Evolutionary conservation across 345 rosid genomes (phyloP).

Genomic region (Firmiana major): DNA sequence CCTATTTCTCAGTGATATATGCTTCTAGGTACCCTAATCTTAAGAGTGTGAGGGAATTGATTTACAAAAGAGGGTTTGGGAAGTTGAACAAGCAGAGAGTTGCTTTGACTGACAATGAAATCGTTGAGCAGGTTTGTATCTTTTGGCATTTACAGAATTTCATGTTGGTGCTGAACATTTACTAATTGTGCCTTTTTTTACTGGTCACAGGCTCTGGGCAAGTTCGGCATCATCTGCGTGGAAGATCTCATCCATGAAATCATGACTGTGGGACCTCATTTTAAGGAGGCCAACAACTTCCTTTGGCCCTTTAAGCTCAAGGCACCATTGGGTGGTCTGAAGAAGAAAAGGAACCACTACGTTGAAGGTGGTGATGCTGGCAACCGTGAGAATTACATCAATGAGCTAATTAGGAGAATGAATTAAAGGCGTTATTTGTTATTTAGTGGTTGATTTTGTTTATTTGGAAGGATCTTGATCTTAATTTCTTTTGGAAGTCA

Average conservation of each 20-base stretch:
- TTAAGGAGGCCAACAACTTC: slow-evolving; percentile 87
- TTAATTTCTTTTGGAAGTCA: neutral
- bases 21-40: slow-evolving; percentile 69
- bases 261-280: slow-evolving; percentile 83
- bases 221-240: slow-evolving; percentile 29
- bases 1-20: neutral
- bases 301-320: slow-evolving; percentile 92
- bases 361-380: slow-evolving; percentile 97
- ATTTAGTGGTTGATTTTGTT: neutral
- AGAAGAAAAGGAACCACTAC: slow-evolving; percentile 92
- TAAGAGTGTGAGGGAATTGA: slow-evolving; percentile 83
- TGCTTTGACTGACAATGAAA: slow-evolving; percentile 71
- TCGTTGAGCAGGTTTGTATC: slow-evolving; percentile 67
- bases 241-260: slow-evolving; percentile 91
- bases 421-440: slow-evolving; percentile 33
- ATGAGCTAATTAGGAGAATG: slow-evolving; percentile 81
- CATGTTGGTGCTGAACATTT: neutral
- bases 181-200: neutral
- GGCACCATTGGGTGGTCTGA: slow-evolving; percentile 79
- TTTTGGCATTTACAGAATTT: neutral
- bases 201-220: neutral
- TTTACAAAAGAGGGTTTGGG: slow-evolving; percentile 87
- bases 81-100: slow-evolving; percentile 72
- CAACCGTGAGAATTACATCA: slow-evolving; percentile 71
- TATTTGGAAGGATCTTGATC: neutral